These are phyloP conservation scores for Porcisia hertigi DNA, from an alignment of 208 protist species.

Conservation along the genomic window DNA sequence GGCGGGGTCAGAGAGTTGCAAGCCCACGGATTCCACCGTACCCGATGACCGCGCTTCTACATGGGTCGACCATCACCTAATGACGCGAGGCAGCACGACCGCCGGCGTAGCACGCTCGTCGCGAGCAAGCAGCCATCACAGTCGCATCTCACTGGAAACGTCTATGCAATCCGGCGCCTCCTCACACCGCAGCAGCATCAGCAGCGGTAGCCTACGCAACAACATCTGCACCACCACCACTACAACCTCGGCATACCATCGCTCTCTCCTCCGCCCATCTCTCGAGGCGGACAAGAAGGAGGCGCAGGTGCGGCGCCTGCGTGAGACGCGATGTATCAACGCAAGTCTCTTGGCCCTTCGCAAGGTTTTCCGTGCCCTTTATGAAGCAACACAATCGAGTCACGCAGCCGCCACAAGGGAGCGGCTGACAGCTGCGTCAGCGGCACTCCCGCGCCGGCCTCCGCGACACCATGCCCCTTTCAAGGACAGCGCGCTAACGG, in stretches of 20 bases:
- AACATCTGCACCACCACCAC: conserved; percentile 8
- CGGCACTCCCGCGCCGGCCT: conserved; percentile 9
- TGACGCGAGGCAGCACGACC: neutral
- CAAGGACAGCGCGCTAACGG: conserved; percentile 68
- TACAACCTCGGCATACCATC: conserved; percentile 5
- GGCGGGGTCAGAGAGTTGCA: conserved; percentile 60
- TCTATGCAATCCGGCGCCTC: conserved; percentile 8
- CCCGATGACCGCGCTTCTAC: neutral
- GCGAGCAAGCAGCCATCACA: conserved; percentile 28
- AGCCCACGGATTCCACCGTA: conserved; percentile 22
- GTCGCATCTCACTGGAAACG: conserved; percentile 10
- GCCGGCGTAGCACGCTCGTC: conserved; percentile 2
- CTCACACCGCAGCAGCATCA: conserved; percentile 9
- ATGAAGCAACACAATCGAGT: conserved; percentile 10
- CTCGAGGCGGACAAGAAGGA: conserved; percentile 22
- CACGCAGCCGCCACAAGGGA: neutral
- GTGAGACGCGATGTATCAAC: conserved; percentile 77
- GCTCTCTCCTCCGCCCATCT: conserved; percentile 21
- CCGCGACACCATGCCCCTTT: conserved; percentile 58
- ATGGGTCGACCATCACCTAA: neutral
- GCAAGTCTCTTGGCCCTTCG: conserved; percentile 79
- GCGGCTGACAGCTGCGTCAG: neutral
- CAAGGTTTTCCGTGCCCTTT: conserved; percentile 70
- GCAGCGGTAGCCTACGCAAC: conserved; percentile 5
- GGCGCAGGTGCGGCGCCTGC: conserved; percentile 28